These are phyloP conservation scores for Pinus tabuliformis DNA, from an alignment of 75 land plant genomes.

Conservation along the genomic window DNA sequence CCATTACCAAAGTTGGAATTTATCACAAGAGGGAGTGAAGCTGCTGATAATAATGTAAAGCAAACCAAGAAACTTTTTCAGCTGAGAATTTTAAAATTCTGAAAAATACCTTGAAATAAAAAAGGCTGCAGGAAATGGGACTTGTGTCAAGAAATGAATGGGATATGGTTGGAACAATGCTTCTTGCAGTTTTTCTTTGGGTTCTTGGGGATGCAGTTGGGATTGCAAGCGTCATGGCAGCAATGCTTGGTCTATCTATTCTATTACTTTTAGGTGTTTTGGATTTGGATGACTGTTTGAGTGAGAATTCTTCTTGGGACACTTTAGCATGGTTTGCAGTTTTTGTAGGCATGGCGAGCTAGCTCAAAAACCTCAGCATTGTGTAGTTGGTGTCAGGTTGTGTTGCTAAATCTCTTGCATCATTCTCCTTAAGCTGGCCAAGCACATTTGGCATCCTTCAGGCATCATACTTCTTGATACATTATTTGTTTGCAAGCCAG, in stretches of 20 bases:
- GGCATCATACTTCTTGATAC: constrained; percentile 84
- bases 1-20: no score
- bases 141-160: no score
- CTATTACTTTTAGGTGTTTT: constrained; percentile 85
- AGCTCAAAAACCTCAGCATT: constrained; percentile 86
- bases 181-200: no score
- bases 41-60: no score
- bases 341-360: constrained; percentile 98
- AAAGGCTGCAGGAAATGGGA: no score
- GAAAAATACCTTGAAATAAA: no score
- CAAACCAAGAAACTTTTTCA: no score
- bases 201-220: constrained; percentile 64
- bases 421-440: constrained; percentile 94
- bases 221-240: constrained; percentile 93
- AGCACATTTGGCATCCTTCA: constrained; percentile 87
- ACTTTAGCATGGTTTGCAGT: constrained; percentile 99
- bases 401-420: constrained; percentile 75
- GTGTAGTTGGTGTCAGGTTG: constrained; percentile 91
- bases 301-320: constrained; percentile 99
- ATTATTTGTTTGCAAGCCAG: constrained; percentile 98
- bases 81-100: no score
- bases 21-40: no score
- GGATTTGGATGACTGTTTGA: constrained; percentile 97
- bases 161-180: no score
- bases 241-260: constrained; percentile 98